Evolutionary conservation across 257 asterid genomes (phyloP), one percentile per base, ranked within the genome.

Genomic region (Solanum dulcamara): DNA sequence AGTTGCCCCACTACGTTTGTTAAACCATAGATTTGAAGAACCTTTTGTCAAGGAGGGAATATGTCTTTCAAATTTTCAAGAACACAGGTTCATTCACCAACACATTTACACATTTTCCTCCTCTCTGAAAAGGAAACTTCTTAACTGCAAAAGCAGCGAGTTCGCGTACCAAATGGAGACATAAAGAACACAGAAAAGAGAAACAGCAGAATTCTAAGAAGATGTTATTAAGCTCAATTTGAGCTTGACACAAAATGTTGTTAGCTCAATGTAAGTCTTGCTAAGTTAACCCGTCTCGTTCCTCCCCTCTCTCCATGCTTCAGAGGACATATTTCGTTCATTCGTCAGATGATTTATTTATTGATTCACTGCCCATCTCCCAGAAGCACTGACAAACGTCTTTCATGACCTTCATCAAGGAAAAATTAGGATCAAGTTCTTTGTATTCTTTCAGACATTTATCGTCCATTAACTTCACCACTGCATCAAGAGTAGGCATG

Each of bases 321-420:
- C 30, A 9, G 9, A 48, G 64, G 42, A 79, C 59, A 28, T 5
- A 15, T 79, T 17, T 20, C 10, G 8, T 48, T 48, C 64, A 79
- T 33, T 79, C 7, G 1, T n/a, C 40, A 22, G 64, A 48, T 79
- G 40, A 79, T 79, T 48, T 79, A 18, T 79, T 79, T 15, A 44
- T 28, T 9, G 83, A 48, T 48, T 48, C 83, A 18, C 62, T 50
- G 64, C 83, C 60, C 83, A 79, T 79, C 57, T 83, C 74, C 85
- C 37, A 83, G 26, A 83, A 83, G 26, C 85, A 83, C 42, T 59
- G 85, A 46, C 85, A 83, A 59, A 83, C 35, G 28, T 83, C 85
- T 30, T 37, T 70, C 85, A 83, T 40, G 59, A 83, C 42, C 15
- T 62, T 62, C 74, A 62, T 40, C 79, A 62, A 79, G 1, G 85